Evolutionary conservation across 495 filamentous ascomycete species (phyloP).

Genomic region (Penicillium daleae): DNA sequence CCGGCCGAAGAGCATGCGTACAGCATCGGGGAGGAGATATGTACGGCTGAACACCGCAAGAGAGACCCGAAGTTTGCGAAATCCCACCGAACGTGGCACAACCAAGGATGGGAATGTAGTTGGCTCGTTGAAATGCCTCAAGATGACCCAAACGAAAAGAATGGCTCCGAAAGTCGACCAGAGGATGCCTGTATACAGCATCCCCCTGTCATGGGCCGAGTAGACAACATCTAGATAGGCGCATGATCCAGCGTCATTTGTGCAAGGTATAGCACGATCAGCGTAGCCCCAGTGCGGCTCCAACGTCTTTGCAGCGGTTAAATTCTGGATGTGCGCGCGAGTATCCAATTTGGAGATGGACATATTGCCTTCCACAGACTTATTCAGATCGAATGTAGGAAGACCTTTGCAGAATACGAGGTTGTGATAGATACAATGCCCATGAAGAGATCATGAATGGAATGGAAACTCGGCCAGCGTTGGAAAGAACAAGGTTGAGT

Average conservation of each 20-base stretch:
- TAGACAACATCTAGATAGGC: slow-evolving; percentile 67
- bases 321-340: slow-evolving; percentile 44
- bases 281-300: slow-evolving; percentile 67
- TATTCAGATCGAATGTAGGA: background rate
- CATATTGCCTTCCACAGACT: slow-evolving; percentile 11
- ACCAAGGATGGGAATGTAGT: slow-evolving; percentile 5
- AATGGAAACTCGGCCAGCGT: no score
- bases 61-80: slow-evolving; percentile 18
- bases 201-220: slow-evolving; percentile 57
- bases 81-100: slow-evolving; percentile 5
- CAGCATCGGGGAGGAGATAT: slow-evolving; percentile 45
- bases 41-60: slow-evolving; percentile 23
- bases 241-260: slow-evolving; percentile 62
- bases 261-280: slow-evolving; percentile 58
- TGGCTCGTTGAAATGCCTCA: slow-evolving; percentile 16
- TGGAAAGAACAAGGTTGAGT: no score
- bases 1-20: slow-evolving; percentile 39
- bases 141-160: slow-evolving; percentile 50
- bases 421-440: background rate
- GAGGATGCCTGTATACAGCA: slow-evolving; percentile 64
- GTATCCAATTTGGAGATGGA: slow-evolving; percentile 9
- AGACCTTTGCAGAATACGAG: background rate
- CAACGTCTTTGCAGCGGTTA: slow-evolving; percentile 38
- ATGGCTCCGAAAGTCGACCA: slow-evolving; percentile 60
- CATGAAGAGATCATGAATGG: no score